Conservation (phyloP, 441 rosid genomes). For the Gossypium gossypioides region DNA sequence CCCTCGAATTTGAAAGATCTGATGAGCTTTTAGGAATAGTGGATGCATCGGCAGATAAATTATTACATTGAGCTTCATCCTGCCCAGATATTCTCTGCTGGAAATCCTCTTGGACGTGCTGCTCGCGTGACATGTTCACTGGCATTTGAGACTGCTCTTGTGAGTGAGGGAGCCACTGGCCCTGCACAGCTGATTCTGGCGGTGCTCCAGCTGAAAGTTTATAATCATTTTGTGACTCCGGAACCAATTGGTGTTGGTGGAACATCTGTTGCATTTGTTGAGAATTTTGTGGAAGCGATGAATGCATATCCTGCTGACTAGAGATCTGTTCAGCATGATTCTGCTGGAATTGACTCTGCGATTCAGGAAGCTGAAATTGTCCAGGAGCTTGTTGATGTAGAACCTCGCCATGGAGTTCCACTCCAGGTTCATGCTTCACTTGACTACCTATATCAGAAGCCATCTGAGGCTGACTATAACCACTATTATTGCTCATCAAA, state of each 20-base stretch:
- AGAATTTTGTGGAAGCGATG: constrained; percentile 49
- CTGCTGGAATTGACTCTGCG: constrained; percentile 68
- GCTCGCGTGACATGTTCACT: constrained; percentile 44
- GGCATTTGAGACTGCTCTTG: constrained; percentile 44
- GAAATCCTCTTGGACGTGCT: constrained; percentile 73
- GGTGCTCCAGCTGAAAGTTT: constrained; percentile 47
- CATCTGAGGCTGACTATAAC: constrained; percentile 53
- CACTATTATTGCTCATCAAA: constrained; percentile 32
- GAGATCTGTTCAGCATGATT: constrained; percentile 50
- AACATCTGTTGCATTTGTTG: constrained; percentile 67
- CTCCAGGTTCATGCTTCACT: constrained; percentile 72
- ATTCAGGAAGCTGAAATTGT: constrained; percentile 51
- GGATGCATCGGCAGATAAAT: constrained; percentile 57
- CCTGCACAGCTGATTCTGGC: constrained; percentile 45
- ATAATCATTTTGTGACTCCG: constrained; percentile 51
- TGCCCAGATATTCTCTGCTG: constrained; percentile 61
- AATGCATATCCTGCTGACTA: constrained; percentile 41
- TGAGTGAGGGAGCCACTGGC: constrained; percentile 56
- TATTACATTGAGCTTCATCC: constrained; percentile 76
- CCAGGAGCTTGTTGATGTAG: constrained; percentile 55
- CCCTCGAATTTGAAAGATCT: constrained; percentile 37
- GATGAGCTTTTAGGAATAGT: constrained; percentile 36
- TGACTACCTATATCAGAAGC: constrained; percentile 46
- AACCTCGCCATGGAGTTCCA: constrained; percentile 47
- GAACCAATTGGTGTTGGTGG: constrained; percentile 48